A percentile compares a stretch with the other conserved stretches of the same genome.
phyloP scores from a whole-genome alignment of 1,284 basidiomycete species.

The Earliella scabrosa region DNA sequence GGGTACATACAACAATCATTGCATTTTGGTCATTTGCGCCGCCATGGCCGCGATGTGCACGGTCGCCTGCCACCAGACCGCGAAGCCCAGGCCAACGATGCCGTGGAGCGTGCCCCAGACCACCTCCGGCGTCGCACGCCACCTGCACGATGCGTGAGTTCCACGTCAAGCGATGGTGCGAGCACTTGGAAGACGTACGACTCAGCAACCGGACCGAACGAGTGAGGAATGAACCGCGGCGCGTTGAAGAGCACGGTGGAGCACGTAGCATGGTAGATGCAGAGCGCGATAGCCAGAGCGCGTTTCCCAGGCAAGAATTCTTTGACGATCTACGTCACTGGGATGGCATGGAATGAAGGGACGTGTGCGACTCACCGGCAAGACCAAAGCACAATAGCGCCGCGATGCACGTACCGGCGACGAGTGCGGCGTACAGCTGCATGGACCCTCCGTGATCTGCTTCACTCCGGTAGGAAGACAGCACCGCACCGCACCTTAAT shows the following conservation, averaged over 20 bases:
- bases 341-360: neutral
- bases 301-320: conserved; percentile 87
- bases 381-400: conserved; percentile 64
- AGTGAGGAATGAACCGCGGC: conserved; percentile 77
- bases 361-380: conserved; percentile 53
- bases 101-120: conserved; percentile 74
- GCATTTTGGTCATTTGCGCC: conserved; percentile 38
- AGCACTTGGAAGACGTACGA: conserved; percentile 60
- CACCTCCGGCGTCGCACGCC: conserved; percentile 65
- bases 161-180: no score
- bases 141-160: conserved; percentile 49
- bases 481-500: conserved; percentile 59
- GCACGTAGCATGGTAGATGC: conserved; percentile 75
- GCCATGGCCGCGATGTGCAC: conserved; percentile 50
- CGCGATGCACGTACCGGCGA: conserved; percentile 60
- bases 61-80: conserved; percentile 77
- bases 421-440: conserved; percentile 68
- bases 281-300: conserved; percentile 75
- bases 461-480: neutral
- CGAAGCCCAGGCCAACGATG: conserved; percentile 66
- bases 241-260: conserved; percentile 78
- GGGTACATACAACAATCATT: conserved; percentile 15
- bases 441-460: neutral
- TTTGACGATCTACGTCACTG: conserved; percentile 24
- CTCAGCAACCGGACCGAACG: conserved; percentile 66